phyloP scores from a whole-genome alignment of 352 stramenopile genomes.

The Globisporangium paddicum region DNA sequence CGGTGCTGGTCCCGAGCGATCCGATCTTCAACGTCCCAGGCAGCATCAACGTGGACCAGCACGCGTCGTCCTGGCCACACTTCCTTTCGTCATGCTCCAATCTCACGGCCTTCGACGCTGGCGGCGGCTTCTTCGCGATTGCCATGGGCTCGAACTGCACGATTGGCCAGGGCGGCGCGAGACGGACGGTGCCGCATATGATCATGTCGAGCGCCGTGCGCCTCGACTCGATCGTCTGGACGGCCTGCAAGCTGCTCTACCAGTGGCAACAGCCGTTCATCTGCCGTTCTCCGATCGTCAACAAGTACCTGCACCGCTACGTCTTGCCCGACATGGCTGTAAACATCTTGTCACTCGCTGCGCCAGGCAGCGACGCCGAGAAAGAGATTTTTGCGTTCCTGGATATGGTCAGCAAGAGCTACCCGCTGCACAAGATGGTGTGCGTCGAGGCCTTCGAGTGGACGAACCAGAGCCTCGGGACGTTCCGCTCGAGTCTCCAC shows the following conservation, averaged over 20 bases:
- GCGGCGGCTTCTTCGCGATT: constrained; percentile 20
- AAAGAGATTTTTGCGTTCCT: constrained; percentile 20
- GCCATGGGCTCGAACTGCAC: constrained; percentile 15
- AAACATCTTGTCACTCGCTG: constrained; percentile 5
- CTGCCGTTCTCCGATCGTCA: constrained; percentile 20
- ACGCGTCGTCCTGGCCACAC: constrained; percentile 17
- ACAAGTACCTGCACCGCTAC: constrained; percentile 18
- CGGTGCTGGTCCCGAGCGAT: constrained; percentile 1
- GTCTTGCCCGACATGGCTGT: constrained; percentile 2
- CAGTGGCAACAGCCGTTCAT: constrained; percentile 19
- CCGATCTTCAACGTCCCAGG: not conserved
- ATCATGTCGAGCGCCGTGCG: constrained; percentile 18
- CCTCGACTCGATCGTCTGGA: constrained; percentile 25
- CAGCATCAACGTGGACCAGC: not conserved
- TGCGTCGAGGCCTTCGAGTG: constrained; percentile 22
- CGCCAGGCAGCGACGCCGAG: constrained; percentile 11
- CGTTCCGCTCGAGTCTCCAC: constrained; percentile 12
- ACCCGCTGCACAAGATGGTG: constrained; percentile 17
- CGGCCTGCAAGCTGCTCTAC: constrained; percentile 18
- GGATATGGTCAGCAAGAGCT: constrained; percentile 19
- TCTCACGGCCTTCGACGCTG: constrained; percentile 14
- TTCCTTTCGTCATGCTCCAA: constrained; percentile 16
- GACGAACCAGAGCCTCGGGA: constrained; percentile 5
- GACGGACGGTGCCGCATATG: constrained; percentile 9
- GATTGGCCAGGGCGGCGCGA: constrained; percentile 3